These are phyloP conservation scores for Colletotrichum cereale DNA, from an alignment of 2,329 filamentous ascomycete species.

Conservation along the genomic window DNA sequence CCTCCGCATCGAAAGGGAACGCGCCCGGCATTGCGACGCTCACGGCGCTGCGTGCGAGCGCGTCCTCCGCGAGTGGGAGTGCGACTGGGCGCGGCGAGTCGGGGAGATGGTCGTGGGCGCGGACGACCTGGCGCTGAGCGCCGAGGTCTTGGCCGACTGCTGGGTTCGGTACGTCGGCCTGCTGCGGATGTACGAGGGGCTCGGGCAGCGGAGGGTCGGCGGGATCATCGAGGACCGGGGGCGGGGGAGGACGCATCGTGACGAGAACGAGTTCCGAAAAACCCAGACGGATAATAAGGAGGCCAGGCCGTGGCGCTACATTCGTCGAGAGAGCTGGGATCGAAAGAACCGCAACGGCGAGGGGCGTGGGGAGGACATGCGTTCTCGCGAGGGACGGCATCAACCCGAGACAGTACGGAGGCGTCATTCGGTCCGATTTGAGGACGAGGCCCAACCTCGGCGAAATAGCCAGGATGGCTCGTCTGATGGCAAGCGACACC, in stretches of 20 bases:
- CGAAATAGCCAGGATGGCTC: background rate
- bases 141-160: constrained; percentile 28
- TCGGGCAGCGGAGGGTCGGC: constrained; percentile 28
- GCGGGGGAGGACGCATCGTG: background rate
- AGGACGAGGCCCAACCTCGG: background rate
- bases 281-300: background rate
- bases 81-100: constrained; percentile 16
- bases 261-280: background rate
- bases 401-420: background rate
- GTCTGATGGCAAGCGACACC: background rate
- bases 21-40: background rate
- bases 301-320: background rate
- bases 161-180: constrained; percentile 31
- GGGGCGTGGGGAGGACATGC: background rate
- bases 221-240: constrained; percentile 16
- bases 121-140: constrained; percentile 28
- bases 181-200: constrained; percentile 29
- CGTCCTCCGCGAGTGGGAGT: constrained; percentile 7
- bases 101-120: constrained; percentile 1
- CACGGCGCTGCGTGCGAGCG: constrained; percentile 20
- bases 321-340: constrained; percentile 13
- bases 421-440: background rate
- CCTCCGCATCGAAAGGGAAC: constrained; percentile 19
- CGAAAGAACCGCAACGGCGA: background rate
- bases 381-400: background rate